Evolutionary conservation across 192 early-diverging fungal species (phyloP), one percentile per base, ranked within the genome.

Genomic region (Backusella liffmaniae): DNA sequence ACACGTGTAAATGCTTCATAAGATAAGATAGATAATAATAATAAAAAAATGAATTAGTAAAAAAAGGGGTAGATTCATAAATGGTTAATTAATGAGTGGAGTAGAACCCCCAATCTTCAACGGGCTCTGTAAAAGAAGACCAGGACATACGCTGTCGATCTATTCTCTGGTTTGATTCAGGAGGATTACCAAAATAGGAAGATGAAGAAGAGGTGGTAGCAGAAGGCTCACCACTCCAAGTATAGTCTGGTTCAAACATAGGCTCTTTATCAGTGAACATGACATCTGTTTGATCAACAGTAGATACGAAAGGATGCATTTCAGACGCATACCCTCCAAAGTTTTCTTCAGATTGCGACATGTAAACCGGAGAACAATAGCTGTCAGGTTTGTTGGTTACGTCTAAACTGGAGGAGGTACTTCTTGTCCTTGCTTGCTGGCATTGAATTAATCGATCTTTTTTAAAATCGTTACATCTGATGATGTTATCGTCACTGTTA

Each of bases 151-250:
- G 56, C 8, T 62, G 56, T 26, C 21, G 56, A 62, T 29, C 26
- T 62, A 29, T 62, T 62, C 56, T 62, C 56, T 62, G 56, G 56
- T 62, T 62, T 62, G 56, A 29, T 62, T 62, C 56, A 62, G 56
- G 26, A 29, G 56, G 23, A 12, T 62, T 62, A 12, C 56, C 23
- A 62, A 62, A 62, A 26, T 62, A 62, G 3, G 56, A 62, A 13
- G 56, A 62, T 62, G 56, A 62, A 8, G 56, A 26, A 29, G 56
- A 62, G 2, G 56, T 62, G 26, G 56, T 62, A 10, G 56, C 23
- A 62, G 56, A 62, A 29, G 56, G 56, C 26, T 62, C 56, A 29
- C 56, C 26, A 23, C 56, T 62, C 56, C 56, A 62, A 62, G 56
- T 29, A 62, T 62, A 62, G 8, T 62, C 26, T 62, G 21, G 56